Evolutionary conservation across 371 early-diverging fungal species (phyloP), one percentile per base, ranked within the genome.

Genomic region (Zopfochytrium polystomum): DNA sequence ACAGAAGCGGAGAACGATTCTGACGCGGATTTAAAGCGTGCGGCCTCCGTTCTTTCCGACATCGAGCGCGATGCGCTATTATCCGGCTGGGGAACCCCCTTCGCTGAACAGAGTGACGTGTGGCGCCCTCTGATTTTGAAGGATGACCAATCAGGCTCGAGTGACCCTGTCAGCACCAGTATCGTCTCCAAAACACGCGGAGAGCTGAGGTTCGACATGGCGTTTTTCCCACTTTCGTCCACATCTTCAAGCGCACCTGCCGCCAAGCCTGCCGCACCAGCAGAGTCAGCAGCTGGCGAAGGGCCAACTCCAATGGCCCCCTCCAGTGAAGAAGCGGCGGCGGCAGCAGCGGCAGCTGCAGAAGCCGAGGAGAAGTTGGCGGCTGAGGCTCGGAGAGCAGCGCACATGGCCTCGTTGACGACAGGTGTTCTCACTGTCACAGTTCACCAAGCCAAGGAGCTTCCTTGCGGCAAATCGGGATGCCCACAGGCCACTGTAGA

Each of bases 361-460:
- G 49, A 9, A 22, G 13, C 49, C 49, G 13, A 9, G 22, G 25
- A 48, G 25, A 48, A n/a, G 13, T 26, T 26, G 25, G 9, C 49
- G 9, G 25, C 25, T 9, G 49, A 48, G 9, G n/a, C 49, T 9
- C 22, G 13, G 9, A 48, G 25, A 26, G n/a, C 49, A 9, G 13
- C 23, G 50, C 59, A 18, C 9, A 51, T 11, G 49, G 26, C 4
- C 27, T 45, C 34, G 76, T 52, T 15, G 74, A 61, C 34, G 60
- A 80, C 83, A 58, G 97, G 97, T 52, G 86, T 97, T 0, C 71
- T 95, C 27, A 83, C 86, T 22, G 78, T 92, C 43, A 84, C 83
- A 0, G 79, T 96, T 23, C 80, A 86, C 52, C 82, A 84, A 18
- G 90, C 88, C 46, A 84, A 87, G 52, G 83, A 84, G 2, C 92